Evolutionary conservation across 495 filamentous ascomycete genomes (phyloP), one percentile per base, ranked within the genome.

Genomic region (Cladorrhinum samala): DNA sequence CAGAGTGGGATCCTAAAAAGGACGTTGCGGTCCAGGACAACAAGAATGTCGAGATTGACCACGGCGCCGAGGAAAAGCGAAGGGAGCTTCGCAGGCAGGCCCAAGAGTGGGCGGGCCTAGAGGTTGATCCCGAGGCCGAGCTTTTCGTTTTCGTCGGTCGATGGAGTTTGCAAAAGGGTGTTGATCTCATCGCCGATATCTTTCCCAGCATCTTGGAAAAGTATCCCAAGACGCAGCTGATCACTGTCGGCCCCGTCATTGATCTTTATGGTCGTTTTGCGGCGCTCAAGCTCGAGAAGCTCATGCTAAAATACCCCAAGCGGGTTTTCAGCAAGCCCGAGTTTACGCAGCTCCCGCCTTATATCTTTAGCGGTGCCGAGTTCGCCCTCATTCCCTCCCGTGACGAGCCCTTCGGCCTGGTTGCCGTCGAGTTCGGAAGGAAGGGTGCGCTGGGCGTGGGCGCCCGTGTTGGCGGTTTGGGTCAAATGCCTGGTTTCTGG

Each of bases 401-500:
- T 52, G 87, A 91, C 55, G 87, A 91, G 63, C 87, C 87, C 0
- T 91, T 91, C 56, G 87, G 87, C 24, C 68, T 91, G n/a, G 87
- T 89, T 2, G 87, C 86, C 25, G 86, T 90, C 41, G 86, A 90
- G 61, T 90, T 89, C 57, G 86, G 86, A 21, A 76, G 86, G 20
- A 89, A 89, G 64, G 86, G 86, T 39, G 87, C 86, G 13, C 73
- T 90, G 14, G 85, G 86, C 47, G 84, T 90, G 49, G 86, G 86
- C 18, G 82, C 84, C 30, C 72, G 78, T 16, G 78, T 82, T 24
- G 78, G 78, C 73, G 85, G 85, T 67, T 73, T 90, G 25, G 86
- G 86, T 2, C 83, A 87, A 56, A 88, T 89, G 85, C 86, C 86
- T n/a, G 86, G 87, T 33, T 88, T 81, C 75, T 86, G 83, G 83